phyloP scores from a whole-genome alignment of 1,284 basidiomycete genomes.

The Chondrostereum purpureum region DNA sequence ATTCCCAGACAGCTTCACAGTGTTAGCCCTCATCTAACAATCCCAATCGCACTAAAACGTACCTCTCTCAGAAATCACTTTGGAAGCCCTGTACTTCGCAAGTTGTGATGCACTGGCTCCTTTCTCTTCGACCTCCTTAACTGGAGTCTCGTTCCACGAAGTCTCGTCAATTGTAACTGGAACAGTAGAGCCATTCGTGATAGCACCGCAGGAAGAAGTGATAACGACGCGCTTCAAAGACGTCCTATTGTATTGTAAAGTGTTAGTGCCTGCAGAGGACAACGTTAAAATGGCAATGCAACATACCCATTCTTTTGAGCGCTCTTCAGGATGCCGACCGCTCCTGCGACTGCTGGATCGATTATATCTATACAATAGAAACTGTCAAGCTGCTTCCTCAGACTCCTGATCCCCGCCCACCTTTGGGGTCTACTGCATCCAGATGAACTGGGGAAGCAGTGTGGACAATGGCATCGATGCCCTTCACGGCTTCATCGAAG shows the following conservation, averaged over 20 bases:
- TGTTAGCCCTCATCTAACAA: neutral
- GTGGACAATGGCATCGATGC: conserved; percentile 51
- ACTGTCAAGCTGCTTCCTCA: neutral
- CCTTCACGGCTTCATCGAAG: conserved; percentile 62
- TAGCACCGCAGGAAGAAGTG: conserved; percentile 36
- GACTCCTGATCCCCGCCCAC: conserved; percentile 16
- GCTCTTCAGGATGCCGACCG: conserved; percentile 49
- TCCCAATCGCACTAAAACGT: neutral
- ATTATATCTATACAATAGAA: conserved; percentile 40
- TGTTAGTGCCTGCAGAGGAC: neutral
- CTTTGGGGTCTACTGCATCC: conserved; percentile 31
- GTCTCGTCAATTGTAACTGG: conserved; percentile 30
- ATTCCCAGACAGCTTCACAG: neutral
- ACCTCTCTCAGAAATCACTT: conserved; percentile 67
- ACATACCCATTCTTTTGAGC: conserved; percentile 43
- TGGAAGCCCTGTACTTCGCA: conserved; percentile 52
- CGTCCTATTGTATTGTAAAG: conserved; percentile 21
- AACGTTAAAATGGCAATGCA: neutral
- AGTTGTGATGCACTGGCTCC: conserved; percentile 37
- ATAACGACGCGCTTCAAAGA: conserved; percentile 58
- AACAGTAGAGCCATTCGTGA: conserved; percentile 14
- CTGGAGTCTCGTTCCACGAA: conserved; percentile 63
- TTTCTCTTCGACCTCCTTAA: conserved; percentile 46
- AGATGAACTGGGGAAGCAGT: conserved; percentile 42
- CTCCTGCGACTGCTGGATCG: conserved; percentile 59